Percentiles rank a stretch among this genome's conserved stretches.
Conservation (phyloP, 805 yeast genomes). For the Yamadazyma sp. region DNA sequence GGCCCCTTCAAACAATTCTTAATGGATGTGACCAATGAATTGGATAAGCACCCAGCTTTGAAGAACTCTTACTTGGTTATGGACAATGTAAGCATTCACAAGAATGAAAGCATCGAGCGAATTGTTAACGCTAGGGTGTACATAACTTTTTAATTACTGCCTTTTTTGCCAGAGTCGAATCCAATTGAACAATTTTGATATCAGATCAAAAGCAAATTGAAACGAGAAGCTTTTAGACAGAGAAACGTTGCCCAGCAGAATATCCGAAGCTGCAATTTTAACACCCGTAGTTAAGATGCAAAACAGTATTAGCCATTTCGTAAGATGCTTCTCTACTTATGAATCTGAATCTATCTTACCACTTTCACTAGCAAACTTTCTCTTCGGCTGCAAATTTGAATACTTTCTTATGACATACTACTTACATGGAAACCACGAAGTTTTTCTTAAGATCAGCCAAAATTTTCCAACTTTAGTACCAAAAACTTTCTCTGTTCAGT, state of each 20-base stretch:
- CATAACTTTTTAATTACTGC: slow-evolving; percentile 14
- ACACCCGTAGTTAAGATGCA: slow-evolving; percentile 7
- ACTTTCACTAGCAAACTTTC: background rate
- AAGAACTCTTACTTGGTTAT: slow-evolving; percentile 11
- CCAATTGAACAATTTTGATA: slow-evolving; percentile 10
- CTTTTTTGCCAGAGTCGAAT: slow-evolving; percentile 14
- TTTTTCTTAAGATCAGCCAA: background rate
- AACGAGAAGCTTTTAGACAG: background rate
- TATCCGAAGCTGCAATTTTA: slow-evolving; percentile 7
- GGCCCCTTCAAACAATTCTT: slow-evolving; percentile 15
- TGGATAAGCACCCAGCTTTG: slow-evolving; percentile 9
- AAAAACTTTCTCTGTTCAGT: background rate
- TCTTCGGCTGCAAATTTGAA: background rate
- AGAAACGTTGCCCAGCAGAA: slow-evolving; percentile 3
- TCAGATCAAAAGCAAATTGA: slow-evolving; percentile 2
- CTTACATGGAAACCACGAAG: too few species aligned
- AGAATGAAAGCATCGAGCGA: slow-evolving; percentile 13
- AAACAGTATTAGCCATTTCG: slow-evolving; percentile 5
- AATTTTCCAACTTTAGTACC: background rate
- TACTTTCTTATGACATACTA: background rate
- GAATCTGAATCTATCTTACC: background rate
- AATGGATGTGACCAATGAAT: slow-evolving; percentile 10
- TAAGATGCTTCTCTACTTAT: slow-evolving; percentile 4
- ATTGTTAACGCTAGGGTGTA: slow-evolving; percentile 11
- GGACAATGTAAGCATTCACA: slow-evolving; percentile 17